phyloP scores from a whole-genome alignment of 331 rosid genomes.

The Ulmus americana region DNA sequence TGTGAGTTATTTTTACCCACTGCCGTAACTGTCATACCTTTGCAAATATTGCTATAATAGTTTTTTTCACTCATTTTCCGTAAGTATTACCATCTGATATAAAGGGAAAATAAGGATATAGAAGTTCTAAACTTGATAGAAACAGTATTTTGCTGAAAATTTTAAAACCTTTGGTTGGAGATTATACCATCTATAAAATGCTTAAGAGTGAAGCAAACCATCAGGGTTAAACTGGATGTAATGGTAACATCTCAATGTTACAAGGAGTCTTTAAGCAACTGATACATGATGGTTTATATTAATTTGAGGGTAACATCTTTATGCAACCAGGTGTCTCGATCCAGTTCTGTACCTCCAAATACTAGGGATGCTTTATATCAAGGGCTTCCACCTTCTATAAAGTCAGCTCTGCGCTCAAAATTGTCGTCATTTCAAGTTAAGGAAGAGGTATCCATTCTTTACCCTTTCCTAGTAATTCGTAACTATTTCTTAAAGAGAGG shows the following conservation, averaged over 20 bases:
- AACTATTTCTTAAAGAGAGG: not conserved
- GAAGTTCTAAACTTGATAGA: not conserved
- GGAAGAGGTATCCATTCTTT: constrained; percentile 70
- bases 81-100: not conserved
- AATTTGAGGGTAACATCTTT: constrained; percentile 17
- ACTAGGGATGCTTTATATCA: constrained; percentile 93
- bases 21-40: constrained; percentile 8
- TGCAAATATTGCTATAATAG: not conserved
- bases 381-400: constrained; percentile 85
- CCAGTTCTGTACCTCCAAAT: constrained; percentile 92
- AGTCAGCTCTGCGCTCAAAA: constrained; percentile 79
- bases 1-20: constrained; percentile 45
- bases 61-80: not conserved
- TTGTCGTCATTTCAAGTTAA: constrained; percentile 69
- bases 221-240: too few species aligned
- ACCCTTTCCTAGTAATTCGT: not conserved
- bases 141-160: not conserved
- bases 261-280: too few species aligned
- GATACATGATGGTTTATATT: constrained; percentile 4
- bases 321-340: constrained; percentile 73
- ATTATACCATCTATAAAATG: too few species aligned
- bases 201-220: too few species aligned
- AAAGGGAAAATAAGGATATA: not conserved
- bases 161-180: not conserved
- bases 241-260: too few species aligned